Conservation (phyloP, 2,329 filamentous ascomycete genomes). For the Talaromyces sp. region DNA sequence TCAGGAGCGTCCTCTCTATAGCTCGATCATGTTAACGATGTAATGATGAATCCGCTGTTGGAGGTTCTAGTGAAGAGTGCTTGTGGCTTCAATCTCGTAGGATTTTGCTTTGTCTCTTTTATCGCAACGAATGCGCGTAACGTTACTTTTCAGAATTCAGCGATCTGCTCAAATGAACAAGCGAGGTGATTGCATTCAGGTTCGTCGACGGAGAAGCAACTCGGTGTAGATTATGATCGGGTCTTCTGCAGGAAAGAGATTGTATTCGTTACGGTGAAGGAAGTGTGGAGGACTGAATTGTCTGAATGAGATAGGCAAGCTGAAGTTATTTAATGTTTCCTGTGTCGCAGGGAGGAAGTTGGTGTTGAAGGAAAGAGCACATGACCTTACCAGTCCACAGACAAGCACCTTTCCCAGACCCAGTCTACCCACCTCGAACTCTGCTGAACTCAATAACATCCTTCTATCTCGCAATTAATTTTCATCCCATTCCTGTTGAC, state of each 20-base stretch:
- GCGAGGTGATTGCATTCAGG: not conserved
- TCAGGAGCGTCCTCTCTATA: not conserved
- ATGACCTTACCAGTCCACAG: not conserved
- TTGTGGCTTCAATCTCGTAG: not conserved
- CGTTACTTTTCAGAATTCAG: not conserved
- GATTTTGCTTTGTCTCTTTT: not conserved
- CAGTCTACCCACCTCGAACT: too few species aligned
- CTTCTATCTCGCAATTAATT: not conserved
- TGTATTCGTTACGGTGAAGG: not conserved
- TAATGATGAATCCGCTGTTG: not conserved
- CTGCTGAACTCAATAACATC: not conserved
- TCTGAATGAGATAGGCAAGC: not conserved
- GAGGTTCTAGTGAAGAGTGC: not conserved
- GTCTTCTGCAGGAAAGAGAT: not conserved
- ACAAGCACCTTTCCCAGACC: not conserved
- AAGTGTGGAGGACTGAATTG: not conserved
- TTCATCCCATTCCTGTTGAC: not conserved
- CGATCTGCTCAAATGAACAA: not conserved
- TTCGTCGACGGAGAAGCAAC: not conserved
- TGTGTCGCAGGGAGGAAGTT: not conserved
- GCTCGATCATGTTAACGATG: not conserved
- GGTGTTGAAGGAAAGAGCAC: not conserved
- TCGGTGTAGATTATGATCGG: not conserved
- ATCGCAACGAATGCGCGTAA: not conserved
- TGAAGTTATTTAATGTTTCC: not conserved